Evolutionary conservation across 2,329 filamentous ascomycete genomes (phyloP), one percentile per base, ranked within the genome.

Genomic region (Geosmithia putterillii): DNA sequence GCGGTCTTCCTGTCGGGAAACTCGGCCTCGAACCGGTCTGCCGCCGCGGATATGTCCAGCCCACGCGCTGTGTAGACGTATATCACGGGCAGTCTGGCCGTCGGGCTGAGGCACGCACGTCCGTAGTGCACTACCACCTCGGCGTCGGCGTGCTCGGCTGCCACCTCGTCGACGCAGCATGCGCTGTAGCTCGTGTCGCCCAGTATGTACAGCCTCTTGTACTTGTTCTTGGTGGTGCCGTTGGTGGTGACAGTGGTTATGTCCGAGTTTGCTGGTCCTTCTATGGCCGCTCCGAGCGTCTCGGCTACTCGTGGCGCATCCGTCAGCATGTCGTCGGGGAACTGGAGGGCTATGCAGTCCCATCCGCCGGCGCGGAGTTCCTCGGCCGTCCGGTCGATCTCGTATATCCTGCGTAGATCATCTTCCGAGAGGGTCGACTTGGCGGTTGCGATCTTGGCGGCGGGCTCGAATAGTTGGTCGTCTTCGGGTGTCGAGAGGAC

Each of bases 111-210:
- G 57, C 92, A 98, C 0, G 90, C 83, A 42, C 92, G 74, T 3
- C 92, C 92, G 54, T 96, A 98, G 59, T 98, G 92, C 14, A 98
- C 82, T 1, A 96, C 85, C 0, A 88, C 86, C 48, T 96, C 83
- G 7, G 92, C 89, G 54, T 87, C 75, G 15, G 87, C 83, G 59
- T 98, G 92, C 60, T 98, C 89, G 2, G 92, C 92, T 0, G 92
- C 92, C 36, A 96, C 82, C 65, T 98, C 92, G 56, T 98, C 92
- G 17, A 96, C 89, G 56, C 92, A 98, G 64, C 92, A 98, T 0
- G 90, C 83, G 46, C 92, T 94, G 62, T 96, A 98, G 2, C 90
- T 95, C 2, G 92, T 96, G 61, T 98, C 92, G 25, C 83, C 92
- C 17, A 98, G 69, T 47, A 98, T 89, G 53, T 85, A 94, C 42